These are phyloP conservation scores for Erigeron philadelphicus DNA, from an alignment of 140 eudicot genomes.

Conservation along the genomic window DNA sequence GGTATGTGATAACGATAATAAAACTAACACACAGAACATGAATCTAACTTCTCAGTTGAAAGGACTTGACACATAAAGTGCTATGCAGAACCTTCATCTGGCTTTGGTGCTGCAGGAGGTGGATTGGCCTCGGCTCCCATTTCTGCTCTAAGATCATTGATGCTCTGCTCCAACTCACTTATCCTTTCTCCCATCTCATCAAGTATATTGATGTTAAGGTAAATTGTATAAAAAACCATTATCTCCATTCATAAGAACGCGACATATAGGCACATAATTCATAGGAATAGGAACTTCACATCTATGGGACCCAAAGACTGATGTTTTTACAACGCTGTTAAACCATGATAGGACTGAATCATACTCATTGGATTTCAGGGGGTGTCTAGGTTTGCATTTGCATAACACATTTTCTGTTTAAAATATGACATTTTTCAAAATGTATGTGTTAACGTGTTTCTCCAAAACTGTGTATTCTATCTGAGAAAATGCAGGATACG, in stretches of 20 bases:
- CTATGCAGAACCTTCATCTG: slow-evolving; percentile 34
- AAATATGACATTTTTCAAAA: no score
- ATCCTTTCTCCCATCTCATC: slow-evolving; percentile 97
- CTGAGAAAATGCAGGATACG: no score
- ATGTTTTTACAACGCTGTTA: not conserved
- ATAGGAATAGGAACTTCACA: not conserved
- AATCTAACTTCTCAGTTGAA: slow-evolving; percentile 1
- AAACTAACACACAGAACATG: slow-evolving; percentile 10
- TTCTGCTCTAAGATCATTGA: slow-evolving; percentile 77
- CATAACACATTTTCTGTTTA: no score
- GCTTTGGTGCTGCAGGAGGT: slow-evolving; percentile 47
- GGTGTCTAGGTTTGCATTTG: no score
- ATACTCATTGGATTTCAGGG: not conserved
- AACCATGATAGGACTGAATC: not conserved
- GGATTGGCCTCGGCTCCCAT: slow-evolving; percentile 87
- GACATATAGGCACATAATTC: not conserved
- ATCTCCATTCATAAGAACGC: not conserved
- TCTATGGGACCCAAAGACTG: not conserved
- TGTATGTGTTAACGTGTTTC: no score
- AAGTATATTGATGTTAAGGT: slow-evolving; percentile 61
- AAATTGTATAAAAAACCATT: not conserved
- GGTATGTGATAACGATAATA: slow-evolving; percentile 4
- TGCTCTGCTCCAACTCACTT: slow-evolving; percentile 92
- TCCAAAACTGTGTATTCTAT: no score
- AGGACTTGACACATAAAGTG: not conserved